Conservation (phyloP, 106 monocot species). For the Allium sativum region DNA sequence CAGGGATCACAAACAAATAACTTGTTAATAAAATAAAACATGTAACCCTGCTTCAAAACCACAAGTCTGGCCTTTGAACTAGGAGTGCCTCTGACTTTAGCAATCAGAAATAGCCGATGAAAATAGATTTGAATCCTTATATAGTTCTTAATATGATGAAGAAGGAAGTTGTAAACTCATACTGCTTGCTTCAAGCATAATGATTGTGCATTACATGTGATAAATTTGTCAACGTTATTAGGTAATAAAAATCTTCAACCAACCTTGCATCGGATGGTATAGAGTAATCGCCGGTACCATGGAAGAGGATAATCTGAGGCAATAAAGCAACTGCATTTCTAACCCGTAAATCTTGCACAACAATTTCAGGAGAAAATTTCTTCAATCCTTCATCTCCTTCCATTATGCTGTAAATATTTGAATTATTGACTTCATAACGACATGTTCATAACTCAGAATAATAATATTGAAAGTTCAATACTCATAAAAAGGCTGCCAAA, state of each 20-base stretch:
- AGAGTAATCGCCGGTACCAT: conserved; percentile 84
- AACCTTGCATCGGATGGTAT: conserved; percentile 91
- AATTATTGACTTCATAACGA: neutral
- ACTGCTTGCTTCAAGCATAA: neutral
- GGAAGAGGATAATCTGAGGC: conserved; percentile 67
- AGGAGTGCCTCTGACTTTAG: too few relatives aligned
- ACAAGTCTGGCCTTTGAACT: too few relatives aligned
- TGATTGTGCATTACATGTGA: neutral
- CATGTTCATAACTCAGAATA: neutral
- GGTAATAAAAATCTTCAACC: neutral
- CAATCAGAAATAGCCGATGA: too few relatives aligned
- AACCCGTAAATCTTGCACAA: conserved; percentile 38
- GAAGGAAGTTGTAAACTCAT: too few relatives aligned
- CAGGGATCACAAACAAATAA: too few relatives aligned
- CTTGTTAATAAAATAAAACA: too few relatives aligned
- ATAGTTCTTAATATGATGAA: too few relatives aligned
- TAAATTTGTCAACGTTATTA: neutral
- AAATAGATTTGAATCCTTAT: too few relatives aligned
- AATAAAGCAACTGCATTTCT: conserved; percentile 41
- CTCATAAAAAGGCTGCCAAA: neutral
- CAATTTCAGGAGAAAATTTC: conserved; percentile 72
- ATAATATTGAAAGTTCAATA: neutral
- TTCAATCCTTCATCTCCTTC: conserved; percentile 85
- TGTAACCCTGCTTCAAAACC: too few relatives aligned
- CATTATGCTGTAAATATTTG: conserved; percentile 66